phyloP scores from a whole-genome alignment of 495 filamentous ascomycete species.

The Friedmanniomyces simplex region DNA sequence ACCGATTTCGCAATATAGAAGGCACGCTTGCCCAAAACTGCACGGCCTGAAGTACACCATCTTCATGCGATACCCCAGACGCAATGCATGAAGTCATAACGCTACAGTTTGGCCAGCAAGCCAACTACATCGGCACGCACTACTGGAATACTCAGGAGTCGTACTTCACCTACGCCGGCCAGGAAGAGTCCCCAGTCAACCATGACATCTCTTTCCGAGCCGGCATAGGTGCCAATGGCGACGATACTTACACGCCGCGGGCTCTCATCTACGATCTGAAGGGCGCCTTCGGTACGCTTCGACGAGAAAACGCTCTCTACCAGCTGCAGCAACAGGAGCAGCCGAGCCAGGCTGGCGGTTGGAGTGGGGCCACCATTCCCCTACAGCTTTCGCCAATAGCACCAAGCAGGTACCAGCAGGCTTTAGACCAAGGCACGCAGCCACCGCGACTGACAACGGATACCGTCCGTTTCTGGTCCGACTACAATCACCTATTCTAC shows the following conservation, averaged over 20 bases:
- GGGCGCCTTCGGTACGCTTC: conserved; percentile 77
- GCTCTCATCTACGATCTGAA: conserved; percentile 94
- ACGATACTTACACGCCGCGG: conserved; percentile 85
- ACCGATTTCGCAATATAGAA: too few relatives aligned
- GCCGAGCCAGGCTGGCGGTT: conserved; percentile 41
- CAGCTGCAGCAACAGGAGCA: conserved; percentile 49
- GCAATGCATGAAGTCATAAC: conserved; percentile 94
- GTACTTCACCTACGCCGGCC: conserved; percentile 81
- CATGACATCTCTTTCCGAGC: conserved; percentile 89
- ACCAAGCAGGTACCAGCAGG: conserved; percentile 62
- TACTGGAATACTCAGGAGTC: conserved; percentile 98
- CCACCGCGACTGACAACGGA: conserved; percentile 54
- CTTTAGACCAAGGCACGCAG: conserved; percentile 57
- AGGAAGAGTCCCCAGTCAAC: conserved; percentile 61
- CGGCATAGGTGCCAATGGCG: conserved; percentile 69
- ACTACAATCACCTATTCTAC: conserved; percentile 83
- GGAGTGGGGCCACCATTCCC: conserved; percentile 59
- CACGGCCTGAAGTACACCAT: not conserved
- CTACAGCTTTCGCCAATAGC: conserved; percentile 57
- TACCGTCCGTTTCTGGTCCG: conserved; percentile 86
- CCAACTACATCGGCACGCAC: conserved; percentile 92
- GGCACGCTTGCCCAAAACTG: not conserved
- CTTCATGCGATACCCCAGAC: too few relatives aligned
- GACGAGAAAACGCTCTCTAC: conserved; percentile 82
- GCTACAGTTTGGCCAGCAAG: conserved; percentile 81